phyloP scores from a whole-genome alignment of 192 early-diverging fungal genomes.

The Coemansia sp. region DNA sequence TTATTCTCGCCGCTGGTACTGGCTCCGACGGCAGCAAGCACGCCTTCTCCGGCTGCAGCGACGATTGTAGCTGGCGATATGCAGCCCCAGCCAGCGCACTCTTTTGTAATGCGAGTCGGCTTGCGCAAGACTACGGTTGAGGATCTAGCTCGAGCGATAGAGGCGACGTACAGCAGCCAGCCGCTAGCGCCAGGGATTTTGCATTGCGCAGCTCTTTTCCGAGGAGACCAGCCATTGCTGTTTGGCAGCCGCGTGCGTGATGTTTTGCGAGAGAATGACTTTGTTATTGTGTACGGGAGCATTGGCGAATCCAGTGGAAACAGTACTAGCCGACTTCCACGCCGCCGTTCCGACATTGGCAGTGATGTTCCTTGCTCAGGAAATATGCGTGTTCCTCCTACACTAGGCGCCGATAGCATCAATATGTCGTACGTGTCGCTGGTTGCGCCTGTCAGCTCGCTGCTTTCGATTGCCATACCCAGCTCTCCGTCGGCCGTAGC shows the following conservation, averaged over 20 bases:
- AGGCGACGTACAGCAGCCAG: conserved; percentile 8
- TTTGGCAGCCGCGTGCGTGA: conserved; percentile 56
- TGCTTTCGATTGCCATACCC: neutral
- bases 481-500: neutral
- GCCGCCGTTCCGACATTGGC: neutral
- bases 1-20: conserved; percentile 30
- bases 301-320: conserved; percentile 14
- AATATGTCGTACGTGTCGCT: neutral
- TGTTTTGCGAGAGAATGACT: conserved; percentile 56
- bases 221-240: conserved; percentile 37
- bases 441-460: neutral
- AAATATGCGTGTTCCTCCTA: neutral
- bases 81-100: neutral
- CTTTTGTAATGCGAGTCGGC: neutral
- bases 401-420: neutral
- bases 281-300: conserved; percentile 55
- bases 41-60: neutral
- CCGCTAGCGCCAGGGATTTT: neutral
- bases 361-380: neutral
- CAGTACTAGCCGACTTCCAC: conserved; percentile 26
- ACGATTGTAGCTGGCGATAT: neutral
- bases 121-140: conserved; percentile 16
- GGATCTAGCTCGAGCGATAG: conserved; percentile 29
- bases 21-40: neutral
- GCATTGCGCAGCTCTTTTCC: conserved; percentile 53